phyloP scores from a whole-genome alignment of 1,284 basidiomycete genomes.

The Cutaneotrichosporon dermatis region DNA sequence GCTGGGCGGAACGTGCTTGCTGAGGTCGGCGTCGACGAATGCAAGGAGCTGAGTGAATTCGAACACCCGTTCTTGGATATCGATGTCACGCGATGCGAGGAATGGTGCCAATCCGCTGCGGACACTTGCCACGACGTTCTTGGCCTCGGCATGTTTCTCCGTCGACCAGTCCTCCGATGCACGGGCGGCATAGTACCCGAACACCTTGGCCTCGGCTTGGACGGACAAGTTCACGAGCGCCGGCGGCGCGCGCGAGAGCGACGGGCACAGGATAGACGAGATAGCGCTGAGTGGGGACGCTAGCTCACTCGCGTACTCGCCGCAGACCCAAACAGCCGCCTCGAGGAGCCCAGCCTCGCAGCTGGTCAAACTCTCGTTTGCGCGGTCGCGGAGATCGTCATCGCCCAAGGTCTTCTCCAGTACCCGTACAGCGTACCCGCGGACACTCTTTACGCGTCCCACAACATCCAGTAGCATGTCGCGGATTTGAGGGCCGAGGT shows the following conservation, averaged over 20 bases:
- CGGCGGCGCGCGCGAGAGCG: conserved; percentile 58
- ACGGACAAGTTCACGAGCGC: conserved; percentile 70
- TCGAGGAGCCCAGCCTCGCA: conserved; percentile 63
- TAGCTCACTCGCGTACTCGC: conserved; percentile 66
- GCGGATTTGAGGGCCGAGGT: conserved; percentile 68
- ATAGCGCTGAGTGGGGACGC: conserved; percentile 46
- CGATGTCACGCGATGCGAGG: conserved; percentile 61
- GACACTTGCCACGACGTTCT: conserved; percentile 60
- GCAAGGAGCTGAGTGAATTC: conserved; percentile 73
- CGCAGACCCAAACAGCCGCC: conserved; percentile 92
- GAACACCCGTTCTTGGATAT: conserved; percentile 87
- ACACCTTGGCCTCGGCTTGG: conserved; percentile 79
- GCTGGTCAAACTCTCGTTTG: conserved; percentile 37
- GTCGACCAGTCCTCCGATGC: conserved; percentile 66
- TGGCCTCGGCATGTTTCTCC: conserved; percentile 53
- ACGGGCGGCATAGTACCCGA: conserved; percentile 74
- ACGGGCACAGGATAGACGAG: conserved; percentile 56
- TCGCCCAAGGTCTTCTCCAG: conserved; percentile 76
- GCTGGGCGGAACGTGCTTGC: conserved; percentile 51
- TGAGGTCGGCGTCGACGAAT: conserved; percentile 76
- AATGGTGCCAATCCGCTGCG: conserved; percentile 58
- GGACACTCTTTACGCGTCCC: conserved; percentile 69
- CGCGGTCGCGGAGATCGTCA: conserved; percentile 59
- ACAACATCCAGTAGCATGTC: conserved; percentile 83
- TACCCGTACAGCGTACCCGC: conserved; percentile 72